Evolutionary conservation across 116 monocot species (phyloP).

Genomic region (Phalaenopsis hybrid): DNA sequence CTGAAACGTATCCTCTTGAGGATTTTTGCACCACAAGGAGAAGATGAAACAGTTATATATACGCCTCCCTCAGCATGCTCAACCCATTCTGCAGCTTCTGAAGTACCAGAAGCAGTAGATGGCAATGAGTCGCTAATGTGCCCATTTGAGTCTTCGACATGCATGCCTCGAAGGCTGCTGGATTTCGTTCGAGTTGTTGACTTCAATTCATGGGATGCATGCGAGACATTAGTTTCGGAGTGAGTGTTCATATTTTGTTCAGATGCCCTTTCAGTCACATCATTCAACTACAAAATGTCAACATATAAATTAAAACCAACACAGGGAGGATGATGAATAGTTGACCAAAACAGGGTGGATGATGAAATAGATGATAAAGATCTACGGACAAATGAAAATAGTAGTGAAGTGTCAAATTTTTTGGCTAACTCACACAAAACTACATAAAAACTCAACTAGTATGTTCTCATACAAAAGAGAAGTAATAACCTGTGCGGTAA

Average conservation of each 20-base stretch:
- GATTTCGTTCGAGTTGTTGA: slow-evolving; percentile 2
- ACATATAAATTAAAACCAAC: not conserved
- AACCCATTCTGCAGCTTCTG: slow-evolving; percentile 48
- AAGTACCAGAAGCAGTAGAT: slow-evolving; percentile 22
- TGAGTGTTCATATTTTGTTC: slow-evolving; percentile 15
- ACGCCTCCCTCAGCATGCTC: slow-evolving; percentile 86
- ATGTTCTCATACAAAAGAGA: not conserved
- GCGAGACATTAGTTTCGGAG: too few relatives aligned
- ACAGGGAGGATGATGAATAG: not conserved
- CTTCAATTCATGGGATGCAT: slow-evolving; percentile 11
- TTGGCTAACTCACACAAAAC: not conserved
- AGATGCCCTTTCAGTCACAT: slow-evolving; percentile 41
- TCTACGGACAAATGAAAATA: not conserved
- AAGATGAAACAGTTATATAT: slow-evolving; percentile 54
- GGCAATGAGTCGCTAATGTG: slow-evolving; percentile 11
- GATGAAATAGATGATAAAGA: not conserved
- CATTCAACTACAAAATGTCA: slow-evolving; percentile 58
- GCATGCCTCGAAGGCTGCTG: slow-evolving; percentile 9
- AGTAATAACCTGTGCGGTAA: slow-evolving; percentile 68
- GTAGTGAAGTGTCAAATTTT: not conserved
- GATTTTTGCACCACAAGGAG: slow-evolving; percentile 47
- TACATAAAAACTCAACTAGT: not conserved
- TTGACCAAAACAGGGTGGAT: not conserved
- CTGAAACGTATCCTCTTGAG: slow-evolving; percentile 85
- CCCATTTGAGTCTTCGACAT: slow-evolving; percentile 18